Evolutionary conservation across 371 early-diverging fungal genomes (phyloP), one percentile per base, ranked within the genome.

Genomic region (Fennellomyces sp.): DNA sequence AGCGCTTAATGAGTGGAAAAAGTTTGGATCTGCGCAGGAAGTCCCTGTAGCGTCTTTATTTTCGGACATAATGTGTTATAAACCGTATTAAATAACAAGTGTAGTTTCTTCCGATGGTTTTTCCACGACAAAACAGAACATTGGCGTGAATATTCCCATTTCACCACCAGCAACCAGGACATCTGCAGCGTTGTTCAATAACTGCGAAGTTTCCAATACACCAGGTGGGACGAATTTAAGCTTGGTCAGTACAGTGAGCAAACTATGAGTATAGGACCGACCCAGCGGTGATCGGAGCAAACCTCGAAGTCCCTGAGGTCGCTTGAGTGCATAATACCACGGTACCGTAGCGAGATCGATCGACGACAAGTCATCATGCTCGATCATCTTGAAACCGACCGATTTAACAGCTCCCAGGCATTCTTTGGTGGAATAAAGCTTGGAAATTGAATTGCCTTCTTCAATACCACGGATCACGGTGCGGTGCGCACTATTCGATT

Each of bases 101-200:
- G n/a, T n/a, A n/a, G n/a, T n/a, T 15, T 38, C 17, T 13, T 36
- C 25, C 29, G 25, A 36, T 6, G 92, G 92, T 68, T 91, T 92
- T 60, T 87, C 82, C 31, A 83, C 92, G 26, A 87, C 71, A 68
- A 91, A 90, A 69, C 85, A 83, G 77, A 84, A 90, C 91, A 92
- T 92, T 54, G 93, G 93, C 2, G 92, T 92, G 48, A 92, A 91
- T 47, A 92, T 82, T 48, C 81, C 73, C 70, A 80, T 70, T 69
- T 87, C 85, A 35, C 87, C 92, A 30, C 90, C 92, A 8, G 62
- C 72, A 41, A 91, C 89, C 39, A 92, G 79, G 52, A 76, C 74
- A 65, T 89, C 88, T 7, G 92, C 86, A 13, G 89, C 93, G 12
- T 81, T 77, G 67, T 83, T 81, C 42, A 92, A 78, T 36, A 92